A percentile compares a stretch with the other conserved stretches of the same genome.
Evolutionary conservation across 148 eudicot genomes (phyloP).

Genomic region (Chenopodium album): DNA sequence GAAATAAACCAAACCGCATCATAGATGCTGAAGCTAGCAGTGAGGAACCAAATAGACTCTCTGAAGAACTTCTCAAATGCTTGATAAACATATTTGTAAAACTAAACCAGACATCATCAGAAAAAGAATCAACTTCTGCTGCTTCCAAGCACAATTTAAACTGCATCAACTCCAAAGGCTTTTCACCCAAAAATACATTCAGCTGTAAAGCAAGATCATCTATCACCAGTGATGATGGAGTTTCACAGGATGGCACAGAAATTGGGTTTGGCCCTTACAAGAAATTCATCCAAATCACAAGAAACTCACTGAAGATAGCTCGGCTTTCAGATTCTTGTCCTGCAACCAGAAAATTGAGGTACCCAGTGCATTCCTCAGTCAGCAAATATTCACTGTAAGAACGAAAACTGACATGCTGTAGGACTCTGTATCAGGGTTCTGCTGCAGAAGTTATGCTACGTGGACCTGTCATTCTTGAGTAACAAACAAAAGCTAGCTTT

Average conservation of each 20-base stretch:
- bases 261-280: slow-evolving; percentile 62
- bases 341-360: slow-evolving; percentile 60
- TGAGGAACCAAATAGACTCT: slow-evolving; percentile 63
- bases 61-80: slow-evolving; percentile 75
- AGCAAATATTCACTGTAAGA: background rate
- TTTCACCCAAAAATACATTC: slow-evolving; percentile 57
- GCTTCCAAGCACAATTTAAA: slow-evolving; percentile 42
- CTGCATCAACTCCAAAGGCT: slow-evolving; percentile 62
- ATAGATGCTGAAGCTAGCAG: slow-evolving; percentile 31
- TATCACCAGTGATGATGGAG: slow-evolving; percentile 32
- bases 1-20: slow-evolving; percentile 24
- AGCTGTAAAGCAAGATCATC: slow-evolving; percentile 50
- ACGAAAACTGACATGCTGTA: background rate
- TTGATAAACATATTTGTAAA: slow-evolving; percentile 64
- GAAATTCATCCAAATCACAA: slow-evolving; percentile 58
- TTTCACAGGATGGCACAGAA: slow-evolving; percentile 33
- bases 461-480: slow-evolving; percentile 58
- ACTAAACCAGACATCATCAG: slow-evolving; percentile 43
- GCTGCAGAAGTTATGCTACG: slow-evolving; percentile 60
- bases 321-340: slow-evolving; percentile 46
- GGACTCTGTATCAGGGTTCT: slow-evolving; percentile 47
- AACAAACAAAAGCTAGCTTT: slow-evolving; percentile 93
- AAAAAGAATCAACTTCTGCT: slow-evolving; percentile 36
- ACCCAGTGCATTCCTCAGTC: slow-evolving; percentile 1
- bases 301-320: slow-evolving; percentile 43